Percentiles rank a stretch among this genome's conserved stretches.
Conservation (phyloP, 139 green algal species). For the Volvox reticuliferus region DNA sequence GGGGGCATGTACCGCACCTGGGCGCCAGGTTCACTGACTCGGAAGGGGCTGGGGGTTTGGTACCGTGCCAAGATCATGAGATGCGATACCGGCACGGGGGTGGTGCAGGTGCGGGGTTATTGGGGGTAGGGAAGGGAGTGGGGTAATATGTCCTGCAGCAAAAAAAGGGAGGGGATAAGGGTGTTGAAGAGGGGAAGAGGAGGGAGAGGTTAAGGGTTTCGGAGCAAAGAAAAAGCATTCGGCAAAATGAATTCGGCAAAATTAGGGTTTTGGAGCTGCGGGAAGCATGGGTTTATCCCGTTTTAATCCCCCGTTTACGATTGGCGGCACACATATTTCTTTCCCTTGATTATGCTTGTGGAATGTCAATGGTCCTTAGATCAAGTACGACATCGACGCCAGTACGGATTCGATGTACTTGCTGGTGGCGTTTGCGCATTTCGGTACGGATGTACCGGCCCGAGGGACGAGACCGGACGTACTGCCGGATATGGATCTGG, state of each 20-base stretch:
- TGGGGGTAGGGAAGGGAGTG: too few species aligned
- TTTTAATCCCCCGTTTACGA: too few species aligned
- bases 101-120: neutral
- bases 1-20: neutral
- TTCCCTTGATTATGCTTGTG: too few species aligned
- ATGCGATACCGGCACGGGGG: neutral
- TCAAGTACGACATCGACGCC: slow-evolving; percentile 28
- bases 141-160: too few species aligned
- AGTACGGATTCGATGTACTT: slow-evolving; percentile 16
- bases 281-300: too few species aligned
- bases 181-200: neutral
- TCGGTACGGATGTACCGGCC: neutral
- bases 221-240: too few species aligned
- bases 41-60: slow-evolving; percentile 11
- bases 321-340: too few species aligned
- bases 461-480: neutral
- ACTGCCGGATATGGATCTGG: slow-evolving; percentile 34
- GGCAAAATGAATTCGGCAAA: too few species aligned
- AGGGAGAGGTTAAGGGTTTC: too few species aligned
- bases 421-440: slow-evolving; percentile 39
- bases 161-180: too few species aligned
- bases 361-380: neutral
- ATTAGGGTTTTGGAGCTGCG: too few species aligned
- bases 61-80: neutral
- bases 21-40: neutral